Evolutionary conservation across 148 eudicot genomes (phyloP), one percentile per base, ranked within the genome.

Genomic region (Agrostemma githago): DNA sequence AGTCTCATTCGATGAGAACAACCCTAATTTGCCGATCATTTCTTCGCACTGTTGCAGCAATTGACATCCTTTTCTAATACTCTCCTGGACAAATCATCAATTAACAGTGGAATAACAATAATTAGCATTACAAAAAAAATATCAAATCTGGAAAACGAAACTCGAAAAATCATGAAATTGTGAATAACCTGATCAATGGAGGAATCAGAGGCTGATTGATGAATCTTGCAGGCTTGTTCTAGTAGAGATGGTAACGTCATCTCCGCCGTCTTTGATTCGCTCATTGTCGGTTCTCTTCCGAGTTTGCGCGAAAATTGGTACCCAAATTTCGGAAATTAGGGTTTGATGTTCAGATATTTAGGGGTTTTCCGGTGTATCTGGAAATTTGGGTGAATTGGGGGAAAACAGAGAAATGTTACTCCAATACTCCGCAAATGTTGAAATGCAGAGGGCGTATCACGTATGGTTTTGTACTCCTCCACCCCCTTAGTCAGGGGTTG

Each of bases 1-100:
- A 21, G 92, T 88, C 70, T 90, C 96, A 76, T 90, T 90, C 12
- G 79, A 19, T 3, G 96, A 90, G 67, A 88, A 90, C 53, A 90
- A 66, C 43, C 96, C 96, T 34, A 90, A 78, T 71, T 83, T 90
- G 62, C 82, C 73, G 7, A 88, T 82, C 92, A 88, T 90, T 14
- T 88, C 92, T 59, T 90, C 92, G 74, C 96, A 88, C 38, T 84
- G 83, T 46, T 68, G 74, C 86, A 90, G 79, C 51, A 80, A 76
- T 66, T 88, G 77, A 70, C 89, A 87, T 11, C 90, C 96, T 82
- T 85, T 88, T 70, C 69, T 82, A 66, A 90, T 72, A 37, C 62
- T 82, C 64, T 88, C 90, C 92, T 90, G 79, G 42, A 73, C 51
- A 26, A 19, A 53, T 26, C 53, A 38, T 42, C 15, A 71, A 74